Evolutionary conservation across 306 rosid genomes (phyloP).

Genomic region (Gastrolobium bilobum): DNA sequence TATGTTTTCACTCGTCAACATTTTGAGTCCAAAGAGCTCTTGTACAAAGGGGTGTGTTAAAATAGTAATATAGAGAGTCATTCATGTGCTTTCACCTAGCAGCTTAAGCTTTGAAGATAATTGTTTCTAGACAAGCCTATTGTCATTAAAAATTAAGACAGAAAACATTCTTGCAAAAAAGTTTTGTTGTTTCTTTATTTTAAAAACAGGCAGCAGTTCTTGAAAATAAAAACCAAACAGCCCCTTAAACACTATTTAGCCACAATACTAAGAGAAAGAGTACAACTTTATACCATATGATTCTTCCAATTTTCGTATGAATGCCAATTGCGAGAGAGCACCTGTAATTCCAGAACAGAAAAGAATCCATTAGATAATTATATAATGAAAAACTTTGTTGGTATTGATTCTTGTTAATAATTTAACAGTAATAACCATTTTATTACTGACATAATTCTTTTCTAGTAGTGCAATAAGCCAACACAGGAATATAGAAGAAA

Average conservation of each 20-base stretch:
- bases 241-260: background rate
- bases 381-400: background rate
- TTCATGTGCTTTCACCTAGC: background rate
- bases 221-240: background rate
- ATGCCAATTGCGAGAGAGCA: slow-evolving; percentile 91
- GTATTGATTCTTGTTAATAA: background rate
- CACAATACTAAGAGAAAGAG: slow-evolving; percentile 26
- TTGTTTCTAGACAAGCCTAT: background rate
- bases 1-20: background rate
- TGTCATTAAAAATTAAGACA: slow-evolving; percentile 8
- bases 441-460: background rate
- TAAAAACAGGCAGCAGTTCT: background rate
- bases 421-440: slow-evolving; percentile 10
- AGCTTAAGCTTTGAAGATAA: background rate
- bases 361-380: slow-evolving; percentile 13
- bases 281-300: slow-evolving; percentile 69
- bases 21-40: background rate
- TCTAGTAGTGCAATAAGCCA: background rate
- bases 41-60: background rate
- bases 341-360: slow-evolving; percentile 63
- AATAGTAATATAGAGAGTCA: background rate
- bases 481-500: slow-evolving; percentile 6
- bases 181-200: background rate
- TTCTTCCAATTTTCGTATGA: slow-evolving; percentile 85
- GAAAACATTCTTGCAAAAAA: background rate